Evolutionary conservation across 2,329 filamentous ascomycete genomes (phyloP), one percentile per base, ranked within the genome.

Genomic region (Colletotrichum lini): DNA sequence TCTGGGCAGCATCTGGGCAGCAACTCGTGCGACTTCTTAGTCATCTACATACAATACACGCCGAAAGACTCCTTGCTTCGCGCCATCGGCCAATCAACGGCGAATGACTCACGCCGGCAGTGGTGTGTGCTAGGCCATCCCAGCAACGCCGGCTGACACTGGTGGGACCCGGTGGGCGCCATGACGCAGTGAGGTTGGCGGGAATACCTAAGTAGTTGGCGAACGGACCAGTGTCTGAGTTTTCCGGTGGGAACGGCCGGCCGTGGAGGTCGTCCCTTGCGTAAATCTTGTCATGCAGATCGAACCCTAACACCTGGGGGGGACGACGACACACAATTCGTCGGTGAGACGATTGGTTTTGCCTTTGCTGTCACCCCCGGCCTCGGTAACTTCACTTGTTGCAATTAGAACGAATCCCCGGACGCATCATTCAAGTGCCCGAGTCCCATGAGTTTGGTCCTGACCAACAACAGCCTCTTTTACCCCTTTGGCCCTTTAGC

Each of bases 201-300:
- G 15, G 47, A 61, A 50, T 61, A 50, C 30, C 12, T 8, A 42
- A 26, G 18, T 15, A 50, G 26, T 61, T 45, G 58, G 58, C 45
- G 58, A 61, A 61, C 45, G 45, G 45, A 26, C 45, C 30, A 38
- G 45, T n/a, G 47, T 42, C 35, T 18, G 45, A 62, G 35, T 62
- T 62, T 60, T 47, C 47, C 30, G 30, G 59, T 62, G 59, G 59
- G 45, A 62, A 62, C 59, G n/a, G 10, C 21, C 59, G n/a, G 10
- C 21, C 12, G 58, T 23, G 45, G 44, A 49, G 58, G 44, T 35
- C 9, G 30, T 38, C 18, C 2, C 45, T 15, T 21, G 45, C 45
- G 59, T 50, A 61, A 38, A 40, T 49, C 38, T 42, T 26, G 23
- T 42, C 59, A 62, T n/a, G 59, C 59, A 62, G 30, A 52, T 26